Base-by-base conservation (phyloP, 352 stramenopile genomes). In the Phytopythium sindhum region DNA sequence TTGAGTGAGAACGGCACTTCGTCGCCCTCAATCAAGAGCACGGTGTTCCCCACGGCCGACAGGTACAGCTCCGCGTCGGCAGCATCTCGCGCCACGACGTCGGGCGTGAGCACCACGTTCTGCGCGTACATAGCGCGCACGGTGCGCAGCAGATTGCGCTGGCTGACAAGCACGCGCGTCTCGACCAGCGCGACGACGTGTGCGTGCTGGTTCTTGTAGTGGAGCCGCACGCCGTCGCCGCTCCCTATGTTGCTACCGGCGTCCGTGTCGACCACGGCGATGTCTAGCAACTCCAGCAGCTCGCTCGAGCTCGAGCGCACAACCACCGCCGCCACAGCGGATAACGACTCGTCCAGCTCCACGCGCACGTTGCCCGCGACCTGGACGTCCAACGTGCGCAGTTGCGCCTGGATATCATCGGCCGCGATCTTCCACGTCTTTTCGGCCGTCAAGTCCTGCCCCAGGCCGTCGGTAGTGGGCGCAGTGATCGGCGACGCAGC, bases 271-370 rank as follows among this genome's bases (percentile, higher is more conserved):
- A 57, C 15, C 15, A 41, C 29, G 9, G 17, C 31, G 29, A 57
- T 31, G 31, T 41, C 51, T 17, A 57, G 28, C 26, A 57, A 31
- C 51, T 42, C 51, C 51, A 57, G 51, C 51, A 57, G 26, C 11
- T 57, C 51, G 51, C 12, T 28, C 11, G 51, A 42, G 51, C 33
- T 57, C 51, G 51, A 57, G 29, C 51, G 51, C 31, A 44, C 51
- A 7, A 45, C 17, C 28, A 57, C 51, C 19, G 31, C 33, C 15
- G 51, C 51, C 15, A 11, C 51, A 24, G 29, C 29, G 12, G 28
- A 8, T 17, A 57, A 31, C 31, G 51, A 57, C 51, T 57, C 51
- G 31, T 57, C 51, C 51, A 57, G 51, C 28, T 57, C 51, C 26
- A 57, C 51, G 28, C 31, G 28, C 29, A 57, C 51, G 28, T 57